Evolutionary conservation across 371 early-diverging fungal genomes (phyloP).

Genomic region (Dinochytrium kinnereticum): DNA sequence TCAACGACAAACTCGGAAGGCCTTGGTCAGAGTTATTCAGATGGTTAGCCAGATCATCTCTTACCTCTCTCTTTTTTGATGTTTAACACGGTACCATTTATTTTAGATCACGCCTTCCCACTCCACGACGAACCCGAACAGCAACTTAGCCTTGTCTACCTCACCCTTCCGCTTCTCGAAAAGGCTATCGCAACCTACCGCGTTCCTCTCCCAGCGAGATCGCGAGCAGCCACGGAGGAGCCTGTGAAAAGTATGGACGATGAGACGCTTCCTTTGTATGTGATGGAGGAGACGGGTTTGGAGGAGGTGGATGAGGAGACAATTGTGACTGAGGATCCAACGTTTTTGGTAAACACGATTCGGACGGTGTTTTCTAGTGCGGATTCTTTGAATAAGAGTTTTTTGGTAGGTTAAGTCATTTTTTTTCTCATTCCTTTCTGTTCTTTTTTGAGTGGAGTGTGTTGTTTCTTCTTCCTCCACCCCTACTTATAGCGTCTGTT

Average conservation of each 20-base stretch:
- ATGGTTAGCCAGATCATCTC: too few relatives aligned
- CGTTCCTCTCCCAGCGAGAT: slow-evolving; percentile 3
- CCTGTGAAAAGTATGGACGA: not conserved
- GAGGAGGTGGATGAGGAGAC: not conserved
- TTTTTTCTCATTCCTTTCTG: too few relatives aligned
- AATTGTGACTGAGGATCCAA: slow-evolving; percentile 21
- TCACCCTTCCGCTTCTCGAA: slow-evolving; percentile 17
- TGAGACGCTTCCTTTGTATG: too few relatives aligned
- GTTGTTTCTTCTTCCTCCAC: too few relatives aligned
- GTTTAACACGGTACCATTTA: not conserved
- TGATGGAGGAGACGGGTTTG: not conserved
- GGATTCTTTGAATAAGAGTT: slow-evolving; percentile 46
- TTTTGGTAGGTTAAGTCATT: slow-evolving; percentile 44
- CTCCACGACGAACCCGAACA: slow-evolving; percentile 1
- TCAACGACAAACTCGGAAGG: too few relatives aligned
- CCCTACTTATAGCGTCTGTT: too few relatives aligned
- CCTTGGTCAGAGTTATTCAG: too few relatives aligned
- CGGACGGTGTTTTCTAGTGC: slow-evolving; percentile 56
- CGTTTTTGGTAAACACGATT: slow-evolving; percentile 52
- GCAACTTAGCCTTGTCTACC: slow-evolving; percentile 4
- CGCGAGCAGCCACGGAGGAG: slow-evolving; percentile 20
- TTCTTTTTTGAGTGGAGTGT: too few relatives aligned
- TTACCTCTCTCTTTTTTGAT: too few relatives aligned
- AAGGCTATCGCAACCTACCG: slow-evolving; percentile 23
- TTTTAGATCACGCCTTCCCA: not conserved